These are phyloP conservation scores for Heterobasidion annosum DNA, from an alignment of 1,284 basidiomycete genomes.

Conservation along the genomic window DNA sequence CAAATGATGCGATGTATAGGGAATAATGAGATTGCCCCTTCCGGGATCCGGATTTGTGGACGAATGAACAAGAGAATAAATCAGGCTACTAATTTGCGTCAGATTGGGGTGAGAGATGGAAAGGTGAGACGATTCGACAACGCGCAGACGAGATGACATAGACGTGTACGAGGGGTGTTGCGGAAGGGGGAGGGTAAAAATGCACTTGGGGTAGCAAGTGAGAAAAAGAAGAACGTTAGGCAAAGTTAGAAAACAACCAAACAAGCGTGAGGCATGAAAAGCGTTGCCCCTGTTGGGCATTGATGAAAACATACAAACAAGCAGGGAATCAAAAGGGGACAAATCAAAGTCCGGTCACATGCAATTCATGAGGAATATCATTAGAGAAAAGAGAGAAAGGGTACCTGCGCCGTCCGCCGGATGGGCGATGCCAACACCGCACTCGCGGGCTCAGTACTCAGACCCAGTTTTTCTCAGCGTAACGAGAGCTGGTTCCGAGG, in stretches of 20 bases:
- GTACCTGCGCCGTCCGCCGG: background rate
- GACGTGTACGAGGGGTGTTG: slow-evolving; percentile 7
- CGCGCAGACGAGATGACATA: background rate
- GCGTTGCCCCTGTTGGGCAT: slow-evolving; percentile 1
- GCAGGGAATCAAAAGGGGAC: background rate
- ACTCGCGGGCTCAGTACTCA: slow-evolving; percentile 19
- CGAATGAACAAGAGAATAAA: slow-evolving; percentile 13
- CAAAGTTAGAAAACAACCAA: slow-evolving; percentile 4
- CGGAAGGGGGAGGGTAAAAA: slow-evolving; percentile 1
- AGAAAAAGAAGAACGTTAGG: slow-evolving; percentile 21
- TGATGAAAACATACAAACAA: background rate
- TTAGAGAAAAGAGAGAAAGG: slow-evolving; percentile 5
- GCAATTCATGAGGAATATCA: slow-evolving; percentile 2
- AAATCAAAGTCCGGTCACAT: slow-evolving; percentile 4
- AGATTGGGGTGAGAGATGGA: slow-evolving; percentile 11
- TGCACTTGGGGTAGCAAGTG: slow-evolving; percentile 27
- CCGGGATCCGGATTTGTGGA: background rate
- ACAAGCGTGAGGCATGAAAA: slow-evolving; percentile 5
- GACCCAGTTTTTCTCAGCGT: slow-evolving; percentile 56
- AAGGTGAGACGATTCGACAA: background rate
- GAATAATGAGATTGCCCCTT: slow-evolving; percentile 4
- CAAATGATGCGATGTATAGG: slow-evolving; percentile 29
- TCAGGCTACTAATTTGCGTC: slow-evolving; percentile 13
- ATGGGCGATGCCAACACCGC: background rate
- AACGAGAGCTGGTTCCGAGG: slow-evolving; percentile 42